Evolutionary conservation across 2,329 filamentous ascomycete genomes (phyloP), one percentile per base, ranked within the genome.

Genomic region (Fusarium sp.): DNA sequence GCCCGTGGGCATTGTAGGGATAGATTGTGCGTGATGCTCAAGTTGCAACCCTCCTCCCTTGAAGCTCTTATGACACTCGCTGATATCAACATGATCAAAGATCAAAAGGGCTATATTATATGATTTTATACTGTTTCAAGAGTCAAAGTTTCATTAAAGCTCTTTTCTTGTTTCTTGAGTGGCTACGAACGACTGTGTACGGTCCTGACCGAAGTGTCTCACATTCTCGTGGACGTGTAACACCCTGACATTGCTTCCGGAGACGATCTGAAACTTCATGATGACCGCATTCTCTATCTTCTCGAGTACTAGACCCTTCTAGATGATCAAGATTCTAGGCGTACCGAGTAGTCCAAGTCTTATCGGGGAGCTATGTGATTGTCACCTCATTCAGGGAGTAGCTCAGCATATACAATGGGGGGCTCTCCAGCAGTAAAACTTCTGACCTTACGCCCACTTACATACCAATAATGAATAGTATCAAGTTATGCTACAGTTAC

Each of bases 61-160:
- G n/a, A 35, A 35, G 54, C 54, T 28, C 24, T n/a, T 24, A 22
- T 26, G 39, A n/a, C 54, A 57, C 54, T 35, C 39, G 30, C n/a
- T 12, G 30, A 48, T 28, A 48, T 2, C 14, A 14, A 11, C 28
- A 15, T 7, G 5, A 3, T 28, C 24, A n/a, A 15, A 10, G 31
- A 2, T 6, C 24, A 20, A 6, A 7, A 28, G 54, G 4, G 24
- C 2, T 22, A 10, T 18, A 6, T 26, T 14, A 22, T 5, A 7
- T 28, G n/a, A 1, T 2, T 13, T 5, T 12, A 2, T 24, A 14
- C 4, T 20, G 14, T 12, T 33, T 1, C 3, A 13, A 31, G 15
- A 22, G 10, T 14, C 10, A 16, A 0, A 20, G 1, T 28, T 12
- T 14, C 3, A 28, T 35, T 6, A 2, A 20, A 12, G 4, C 4